Base-by-base conservation (phyloP, 805 yeast genomes). In the Starmerella apis region DNA sequence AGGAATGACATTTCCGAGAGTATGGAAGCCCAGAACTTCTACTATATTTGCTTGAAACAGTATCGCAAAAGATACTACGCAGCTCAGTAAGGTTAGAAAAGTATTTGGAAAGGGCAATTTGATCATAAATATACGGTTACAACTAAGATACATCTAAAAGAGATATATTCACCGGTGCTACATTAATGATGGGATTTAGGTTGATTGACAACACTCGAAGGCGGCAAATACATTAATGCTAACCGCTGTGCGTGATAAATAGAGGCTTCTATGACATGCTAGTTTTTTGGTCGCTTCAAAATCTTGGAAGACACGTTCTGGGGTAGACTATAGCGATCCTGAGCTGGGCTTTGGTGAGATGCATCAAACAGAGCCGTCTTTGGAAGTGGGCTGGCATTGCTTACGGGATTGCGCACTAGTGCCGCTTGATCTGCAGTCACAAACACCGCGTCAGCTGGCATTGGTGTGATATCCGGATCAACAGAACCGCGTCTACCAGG, bases 341-440 rank as follows among this genome's bases (percentile, higher is more conserved):
- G 44, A 16, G 44, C 44, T 7, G 44, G 50, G 50, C 46, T 49
- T 27, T 19, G 37, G 27, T 33, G 47, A 10, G 42, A 42, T 22
- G 28, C 23, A 20, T 53, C 53, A 46, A 50, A 53, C 25, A 48
- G 25, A n/a, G 49, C 52, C 13, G 30, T 20, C 23, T 33, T 16
- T 7, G 54, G 54, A 18, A 50, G 43, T 25, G 53, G 53, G 20
- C 46, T 49, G 14, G 47, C 24, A 22, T 45, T 37, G 28, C 28
- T 31, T 14, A 10, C 48, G 4, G 48, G 50, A 16, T 36, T 14
- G 22, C 33, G 39, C 28, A 50, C 25, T 7, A 50, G 42, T 16
- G 42, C 41, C 8, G 56, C 58, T 28, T 46, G 48, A 31, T 45
- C 54, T 3, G 53, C 58, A 2, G 54, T 44, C 19, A 55, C 56